A percentile compares a stretch with the other conserved stretches of the same genome.
phyloP scores from a whole-genome alignment of 306 rosid species.

The Pyrus bretschneideri region DNA sequence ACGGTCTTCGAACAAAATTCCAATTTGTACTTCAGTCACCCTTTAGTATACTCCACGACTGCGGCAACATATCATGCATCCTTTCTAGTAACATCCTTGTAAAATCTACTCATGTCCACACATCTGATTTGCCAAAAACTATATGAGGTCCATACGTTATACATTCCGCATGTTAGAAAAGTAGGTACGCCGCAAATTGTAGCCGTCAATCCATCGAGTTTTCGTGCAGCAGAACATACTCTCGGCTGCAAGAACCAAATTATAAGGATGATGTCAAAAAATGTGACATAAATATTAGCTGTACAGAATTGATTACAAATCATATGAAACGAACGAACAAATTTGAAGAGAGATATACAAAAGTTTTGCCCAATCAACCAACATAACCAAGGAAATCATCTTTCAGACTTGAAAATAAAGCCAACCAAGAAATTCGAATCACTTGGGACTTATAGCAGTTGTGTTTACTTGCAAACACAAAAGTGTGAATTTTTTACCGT shows the following conservation, averaged over 20 bases:
- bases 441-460: not conserved
- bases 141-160: not conserved
- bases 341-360: not conserved
- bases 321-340: not conserved
- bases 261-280: not conserved
- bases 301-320: not conserved
- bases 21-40: not conserved
- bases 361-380: not conserved
- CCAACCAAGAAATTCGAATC: not conserved
- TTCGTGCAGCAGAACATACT: constrained; percentile 88
- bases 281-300: not conserved
- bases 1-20: not conserved
- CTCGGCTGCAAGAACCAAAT: constrained; percentile 66
- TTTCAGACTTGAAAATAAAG: not conserved
- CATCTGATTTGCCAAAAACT: not conserved
- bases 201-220: constrained; percentile 45
- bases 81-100: not conserved
- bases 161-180: not conserved
- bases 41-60: not conserved
- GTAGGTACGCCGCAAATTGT: not conserved
- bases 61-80: not conserved
- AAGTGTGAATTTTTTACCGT: not conserved
- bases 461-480: too few species aligned
- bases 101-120: not conserved
- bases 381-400: not conserved